Percentiles rank a stretch among this genome's conserved stretches.
Conservation (phyloP, 345 rosid genomes). For the Schrenkiella parvula region DNA sequence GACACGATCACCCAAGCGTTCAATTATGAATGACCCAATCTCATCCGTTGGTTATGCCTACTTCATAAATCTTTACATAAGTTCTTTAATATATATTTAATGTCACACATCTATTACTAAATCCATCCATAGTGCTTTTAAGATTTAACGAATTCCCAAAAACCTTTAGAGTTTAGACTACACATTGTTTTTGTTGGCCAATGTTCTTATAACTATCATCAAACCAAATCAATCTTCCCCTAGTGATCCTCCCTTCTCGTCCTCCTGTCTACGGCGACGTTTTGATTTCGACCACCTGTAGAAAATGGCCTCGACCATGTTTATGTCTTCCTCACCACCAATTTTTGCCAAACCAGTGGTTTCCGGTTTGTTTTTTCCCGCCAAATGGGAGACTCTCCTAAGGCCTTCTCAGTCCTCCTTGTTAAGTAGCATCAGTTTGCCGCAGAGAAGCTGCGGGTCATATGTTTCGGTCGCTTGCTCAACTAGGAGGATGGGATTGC, state of each 20-base stretch:
- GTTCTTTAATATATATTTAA: too few relatives aligned
- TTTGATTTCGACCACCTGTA: neutral
- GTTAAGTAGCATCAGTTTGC: neutral
- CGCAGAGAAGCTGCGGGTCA: slow-evolving; percentile 23
- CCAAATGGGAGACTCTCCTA: neutral
- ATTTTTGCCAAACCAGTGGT: neutral
- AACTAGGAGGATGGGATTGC: slow-evolving; percentile 59
- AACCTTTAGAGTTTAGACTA: neutral
- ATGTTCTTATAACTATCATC: neutral
- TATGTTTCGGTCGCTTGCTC: slow-evolving; percentile 46
- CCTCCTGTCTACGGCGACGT: neutral
- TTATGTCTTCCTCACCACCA: slow-evolving; percentile 8
- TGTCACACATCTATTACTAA: neutral
- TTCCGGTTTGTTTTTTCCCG: neutral
- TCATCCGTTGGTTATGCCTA: neutral
- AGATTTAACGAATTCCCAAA: neutral
- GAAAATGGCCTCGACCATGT: neutral
- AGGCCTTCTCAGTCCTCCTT: neutral
- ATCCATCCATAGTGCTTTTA: neutral
- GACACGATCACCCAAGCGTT: neutral
- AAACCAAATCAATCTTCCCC: neutral
- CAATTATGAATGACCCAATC: neutral
- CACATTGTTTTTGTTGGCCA: neutral
- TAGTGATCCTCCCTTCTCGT: neutral
- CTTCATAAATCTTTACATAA: neutral